Evolutionary conservation across 805 yeast genomes (phyloP).

Genomic region (Suhomyces pyralidae): DNA sequence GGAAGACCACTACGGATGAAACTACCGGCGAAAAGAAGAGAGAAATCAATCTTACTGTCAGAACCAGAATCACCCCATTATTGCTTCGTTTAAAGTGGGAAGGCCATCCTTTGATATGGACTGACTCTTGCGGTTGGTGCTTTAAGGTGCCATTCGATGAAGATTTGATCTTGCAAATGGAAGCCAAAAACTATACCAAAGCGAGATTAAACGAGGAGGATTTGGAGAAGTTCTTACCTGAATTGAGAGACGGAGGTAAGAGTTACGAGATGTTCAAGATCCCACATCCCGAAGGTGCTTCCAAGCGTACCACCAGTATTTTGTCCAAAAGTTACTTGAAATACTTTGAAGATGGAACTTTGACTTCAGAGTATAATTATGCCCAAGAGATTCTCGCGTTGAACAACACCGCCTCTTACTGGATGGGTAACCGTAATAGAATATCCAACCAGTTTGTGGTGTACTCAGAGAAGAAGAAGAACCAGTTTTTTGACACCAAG

Average conservation of each 20-base stretch:
- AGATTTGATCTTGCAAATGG: conserved; percentile 23
- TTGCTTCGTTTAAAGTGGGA: conserved; percentile 82
- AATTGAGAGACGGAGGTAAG: conserved; percentile 20
- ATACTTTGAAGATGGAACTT: conserved; percentile 67
- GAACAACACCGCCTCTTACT: conserved; percentile 80
- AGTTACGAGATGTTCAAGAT: conserved; percentile 55
- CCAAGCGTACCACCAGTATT: conserved; percentile 66
- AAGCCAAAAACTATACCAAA: conserved; percentile 36
- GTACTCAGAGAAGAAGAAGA: conserved; percentile 32
- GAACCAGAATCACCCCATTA: conserved; percentile 74
- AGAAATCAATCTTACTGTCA: conserved; percentile 59
- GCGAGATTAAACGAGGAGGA: conserved; percentile 31
- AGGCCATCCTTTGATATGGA: conserved; percentile 78
- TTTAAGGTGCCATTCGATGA: conserved; percentile 56
- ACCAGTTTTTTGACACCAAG: conserved; percentile 24
- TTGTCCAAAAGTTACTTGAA: conserved; percentile 73
- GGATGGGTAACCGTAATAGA: conserved; percentile 89
- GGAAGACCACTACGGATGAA: conserved; percentile 35
- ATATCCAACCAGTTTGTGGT: conserved; percentile 85
- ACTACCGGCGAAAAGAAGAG: conserved; percentile 20
- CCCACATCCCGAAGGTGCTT: conserved; percentile 86
- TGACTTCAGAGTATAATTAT: conserved; percentile 66
- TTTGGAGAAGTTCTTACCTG: conserved; percentile 18
- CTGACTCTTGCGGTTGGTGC: conserved; percentile 82
- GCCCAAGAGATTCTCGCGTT: conserved; percentile 79